phyloP scores from a whole-genome alignment of 495 filamentous ascomycete species.

The Aspergillus hancockii region DNA sequence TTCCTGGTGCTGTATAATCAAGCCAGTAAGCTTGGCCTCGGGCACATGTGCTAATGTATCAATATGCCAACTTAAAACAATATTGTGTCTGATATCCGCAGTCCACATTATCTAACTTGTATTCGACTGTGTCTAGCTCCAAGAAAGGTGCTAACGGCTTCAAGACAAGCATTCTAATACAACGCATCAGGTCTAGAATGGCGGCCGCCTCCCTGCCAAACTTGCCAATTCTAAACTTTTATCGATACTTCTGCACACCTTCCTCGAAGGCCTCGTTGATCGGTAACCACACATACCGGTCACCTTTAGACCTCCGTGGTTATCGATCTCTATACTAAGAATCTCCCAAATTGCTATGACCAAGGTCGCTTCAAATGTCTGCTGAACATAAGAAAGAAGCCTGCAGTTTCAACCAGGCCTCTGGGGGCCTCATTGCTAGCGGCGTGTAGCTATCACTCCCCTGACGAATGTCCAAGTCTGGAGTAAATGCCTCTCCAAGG shows the following conservation, averaged over 20 bases:
- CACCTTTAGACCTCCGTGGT: constrained; percentile 23
- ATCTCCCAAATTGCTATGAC: constrained; percentile 35
- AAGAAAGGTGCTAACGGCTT: no score
- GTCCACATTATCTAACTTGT: no score
- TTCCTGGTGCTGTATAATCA: no score
- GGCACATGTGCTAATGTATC: no score
- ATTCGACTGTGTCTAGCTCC: no score
- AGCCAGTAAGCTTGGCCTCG: no score
- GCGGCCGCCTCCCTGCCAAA: constrained; percentile 21
- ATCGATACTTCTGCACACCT: constrained; percentile 26
- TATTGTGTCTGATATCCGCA: no score
- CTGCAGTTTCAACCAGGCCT: constrained; percentile 32
- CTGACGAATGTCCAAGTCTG: constrained; percentile 16
- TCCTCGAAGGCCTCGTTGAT: constrained; percentile 29
- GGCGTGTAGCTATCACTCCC: constrained; percentile 35
- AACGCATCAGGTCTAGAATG: constrained; percentile 31
- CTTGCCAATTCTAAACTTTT: constrained; percentile 7
- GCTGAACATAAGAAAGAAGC: constrained; percentile 26
- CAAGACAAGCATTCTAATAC: constrained; percentile 12
- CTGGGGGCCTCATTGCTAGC: constrained; percentile 27
- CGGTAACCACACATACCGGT: constrained; percentile 22
- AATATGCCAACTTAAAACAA: no score
- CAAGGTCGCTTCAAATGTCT: constrained; percentile 38
- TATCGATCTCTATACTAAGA: constrained; percentile 28
- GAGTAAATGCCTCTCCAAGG: constrained; percentile 32